Evolutionary conservation across 805 yeast species (phyloP).

Genomic region (Pichia ethanolica): DNA sequence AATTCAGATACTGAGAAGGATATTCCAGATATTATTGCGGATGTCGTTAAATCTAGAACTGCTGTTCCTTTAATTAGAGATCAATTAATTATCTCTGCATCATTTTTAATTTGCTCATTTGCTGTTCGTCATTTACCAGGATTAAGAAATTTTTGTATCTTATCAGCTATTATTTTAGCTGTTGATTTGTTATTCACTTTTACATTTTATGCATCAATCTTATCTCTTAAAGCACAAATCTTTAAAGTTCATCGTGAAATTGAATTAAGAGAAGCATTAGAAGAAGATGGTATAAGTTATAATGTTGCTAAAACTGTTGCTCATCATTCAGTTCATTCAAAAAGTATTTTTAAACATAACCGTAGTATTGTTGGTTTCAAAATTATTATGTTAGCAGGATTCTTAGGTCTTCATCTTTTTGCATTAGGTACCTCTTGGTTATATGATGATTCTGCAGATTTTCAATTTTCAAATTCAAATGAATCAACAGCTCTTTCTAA

Average conservation of each 20-base stretch:
- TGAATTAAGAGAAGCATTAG: conserved; percentile 67
- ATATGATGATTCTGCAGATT: conserved; percentile 37
- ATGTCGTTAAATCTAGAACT: conserved; percentile 27
- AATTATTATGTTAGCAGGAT: conserved; percentile 49
- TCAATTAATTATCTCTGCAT: conserved; percentile 62
- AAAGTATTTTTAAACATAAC: conserved; percentile 29
- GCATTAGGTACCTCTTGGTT: conserved; percentile 70
- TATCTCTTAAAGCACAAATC: conserved; percentile 85
- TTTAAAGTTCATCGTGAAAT: conserved; percentile 77
- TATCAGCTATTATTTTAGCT: conserved; percentile 60
- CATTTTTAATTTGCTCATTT: conserved; percentile 59
- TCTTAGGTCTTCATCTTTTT: conserved; percentile 57
- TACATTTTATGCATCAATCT: conserved; percentile 77
- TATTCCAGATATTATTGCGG: conserved; percentile 27
- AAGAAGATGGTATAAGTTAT: conserved; percentile 85
- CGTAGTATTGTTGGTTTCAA: conserved; percentile 48
- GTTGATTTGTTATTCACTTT: conserved; percentile 67
- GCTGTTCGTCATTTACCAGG: conserved; percentile 65
- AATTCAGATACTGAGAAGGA: conserved; percentile 20
- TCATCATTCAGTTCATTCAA: conserved; percentile 24
- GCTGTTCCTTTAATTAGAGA: conserved; percentile 61
- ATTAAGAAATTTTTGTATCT: conserved; percentile 70
- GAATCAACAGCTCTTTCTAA: conserved; percentile 28
- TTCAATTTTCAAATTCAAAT: conserved; percentile 16
- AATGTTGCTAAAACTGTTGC: conserved; percentile 69